Base-by-base conservation (phyloP, 2,329 filamentous ascomycete genomes). In the Pseudocercospora vitis region DNA sequence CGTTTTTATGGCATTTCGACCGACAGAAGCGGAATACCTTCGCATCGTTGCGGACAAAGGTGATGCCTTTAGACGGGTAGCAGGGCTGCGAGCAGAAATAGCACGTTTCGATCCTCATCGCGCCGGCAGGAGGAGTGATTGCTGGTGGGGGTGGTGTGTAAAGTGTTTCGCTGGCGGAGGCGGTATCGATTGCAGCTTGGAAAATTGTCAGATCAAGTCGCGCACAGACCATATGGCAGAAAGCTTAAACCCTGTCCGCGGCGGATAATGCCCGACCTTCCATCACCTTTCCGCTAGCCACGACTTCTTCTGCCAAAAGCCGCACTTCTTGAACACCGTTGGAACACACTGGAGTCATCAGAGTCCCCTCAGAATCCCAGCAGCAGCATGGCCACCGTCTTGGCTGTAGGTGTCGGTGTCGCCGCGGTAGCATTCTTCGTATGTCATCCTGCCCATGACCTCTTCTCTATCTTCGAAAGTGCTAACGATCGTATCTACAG, bases 1-100 rank as follows among this genome's bases (percentile, higher is more conserved):
- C 69, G 68, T 78, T 78, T 65, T 85, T 85, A 74, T 87, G 84
- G 73, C 81, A 84, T 78, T 85, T 84, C 44, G 76, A 80, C 46
- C 83, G 80, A 76, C 85, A 87, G 74, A 87, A 88, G 48, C 81
- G 77, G 72, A 87, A 87, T 57, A 78, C 71, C 63, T 81, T 81
- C 59, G 82, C 83, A 72, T 86, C 84, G 72, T 84, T 84, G 68
- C 81, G 80, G 61, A 85, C 79, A 65, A 87, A 87, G 60, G 82
- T 85, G 62, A 87, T 88, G 56, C 81, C 70, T 71, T 82, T 84
- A 61, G 77, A 77, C 26, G 84, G 84, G 70, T 86, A 87, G 68
- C 80, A 79, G 45, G 86, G 86, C 65, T 81, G 79, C 59, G 82
- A 86, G 72, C 86, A 88, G 73, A 88, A 87, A 70, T 86, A 85